Base-by-base conservation (phyloP, 1,139 yeast genomes). In the Suhomyces wounanorum region DNA sequence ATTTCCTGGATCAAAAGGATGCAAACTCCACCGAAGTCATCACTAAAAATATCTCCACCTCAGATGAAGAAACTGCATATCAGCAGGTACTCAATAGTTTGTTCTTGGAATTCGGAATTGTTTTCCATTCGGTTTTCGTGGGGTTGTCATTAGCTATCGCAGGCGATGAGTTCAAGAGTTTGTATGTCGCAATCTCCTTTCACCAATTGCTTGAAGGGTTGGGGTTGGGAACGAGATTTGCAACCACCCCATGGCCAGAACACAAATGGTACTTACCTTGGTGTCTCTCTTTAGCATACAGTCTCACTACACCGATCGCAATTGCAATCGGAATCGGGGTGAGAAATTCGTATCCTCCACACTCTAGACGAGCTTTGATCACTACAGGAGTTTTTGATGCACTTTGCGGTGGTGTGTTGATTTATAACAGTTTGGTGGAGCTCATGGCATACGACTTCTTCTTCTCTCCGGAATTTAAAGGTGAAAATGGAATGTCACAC, bases 181-280 rank as follows among this genome's bases (percentile, higher is more conserved):
- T 74, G 26, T 72, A 68, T 52, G 64, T 72, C 40, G 78, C 75
- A 6, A 65, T 73, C 26, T 67, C 68, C 1, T 73, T 73, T 62
- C 78, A 73, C 53, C 78, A 73, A 57, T 60, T 72, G 55, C 73
- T 73, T 50, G 78, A 73, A 58, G 78, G 78, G 9, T 61, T 73
- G 48, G 78, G 77, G 0, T 63, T 73, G 45, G 78, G 78, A 4
- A 62, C 77, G 1, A 56, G 78, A 42, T 67, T 73, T 50, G 77
- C 77, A n/a, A 60, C 67, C 16, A 67, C 73, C 6, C 59, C 56
- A 23, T 73, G 78, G 78, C 76, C 77, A 0, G 51, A 55, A 18
- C 51, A 57, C 21, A 66, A 64, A 52, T 54, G 56, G 40, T 66
- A 62, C 48, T 58, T 65, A 14, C 77, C 78, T 0, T 73, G 76